Conservation (phyloP, 1,139 yeast genomes). For the Nematodospora anomalae region DNA sequence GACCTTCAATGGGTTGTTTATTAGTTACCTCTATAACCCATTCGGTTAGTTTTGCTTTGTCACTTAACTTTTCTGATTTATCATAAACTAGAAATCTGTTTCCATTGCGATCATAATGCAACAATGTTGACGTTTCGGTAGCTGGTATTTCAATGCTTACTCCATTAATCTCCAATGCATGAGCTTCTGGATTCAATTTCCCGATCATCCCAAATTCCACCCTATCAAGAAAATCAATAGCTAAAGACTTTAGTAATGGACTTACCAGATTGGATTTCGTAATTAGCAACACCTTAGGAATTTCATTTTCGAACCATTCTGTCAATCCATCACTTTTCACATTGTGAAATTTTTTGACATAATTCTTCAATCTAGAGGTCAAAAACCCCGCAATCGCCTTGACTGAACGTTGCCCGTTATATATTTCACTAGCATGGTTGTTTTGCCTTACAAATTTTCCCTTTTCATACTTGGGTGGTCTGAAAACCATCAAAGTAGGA, state of each 20-base stretch:
- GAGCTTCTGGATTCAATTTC: slow-evolving; percentile 20
- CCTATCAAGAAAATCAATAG: slow-evolving; percentile 62
- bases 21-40: slow-evolving; percentile 36
- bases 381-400: slow-evolving; percentile 60
- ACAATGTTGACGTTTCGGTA: slow-evolving; percentile 26
- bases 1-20: slow-evolving; percentile 38
- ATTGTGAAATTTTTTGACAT: slow-evolving; percentile 53
- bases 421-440: slow-evolving; percentile 62
- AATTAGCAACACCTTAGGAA: slow-evolving; percentile 41
- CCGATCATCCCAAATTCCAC: slow-evolving; percentile 33
- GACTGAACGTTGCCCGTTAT: slow-evolving; percentile 66
- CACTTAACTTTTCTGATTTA: slow-evolving; percentile 25
- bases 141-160: slow-evolving; percentile 23
- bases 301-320: slow-evolving; percentile 29
- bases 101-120: slow-evolving; percentile 26
- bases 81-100: slow-evolving; percentile 24
- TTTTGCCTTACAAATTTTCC: slow-evolving; percentile 15
- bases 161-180: slow-evolving; percentile 20
- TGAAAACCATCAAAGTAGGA: slow-evolving; percentile 78
- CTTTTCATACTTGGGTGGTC: slow-evolving; percentile 67
- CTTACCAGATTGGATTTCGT: slow-evolving; percentile 51
- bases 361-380: slow-evolving; percentile 66
- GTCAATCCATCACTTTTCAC: slow-evolving; percentile 23
- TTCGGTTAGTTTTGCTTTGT: slow-evolving; percentile 32
- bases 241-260: slow-evolving; percentile 68